phyloP scores from a whole-genome alignment of 2,329 filamentous ascomycete species.

The Neoascochyta sp. region DNA sequence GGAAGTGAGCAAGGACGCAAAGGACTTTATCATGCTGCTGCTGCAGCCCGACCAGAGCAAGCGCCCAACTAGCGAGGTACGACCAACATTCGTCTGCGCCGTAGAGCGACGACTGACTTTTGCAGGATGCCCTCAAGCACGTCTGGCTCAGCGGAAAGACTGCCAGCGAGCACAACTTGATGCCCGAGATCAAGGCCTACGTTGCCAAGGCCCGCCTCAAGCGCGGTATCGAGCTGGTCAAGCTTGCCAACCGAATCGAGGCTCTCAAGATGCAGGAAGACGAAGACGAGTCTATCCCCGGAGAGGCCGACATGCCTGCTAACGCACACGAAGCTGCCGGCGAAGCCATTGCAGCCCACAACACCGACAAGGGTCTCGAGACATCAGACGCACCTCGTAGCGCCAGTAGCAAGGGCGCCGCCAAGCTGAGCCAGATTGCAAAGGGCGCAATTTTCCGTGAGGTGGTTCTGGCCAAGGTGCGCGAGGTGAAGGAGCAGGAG shows the following conservation, averaged over 20 bases:
- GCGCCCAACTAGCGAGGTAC: constrained; percentile 72
- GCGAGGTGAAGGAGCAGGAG: constrained; percentile 85
- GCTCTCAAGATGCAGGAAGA: constrained; percentile 91
- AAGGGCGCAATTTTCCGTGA: constrained; percentile 83
- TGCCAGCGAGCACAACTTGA: constrained; percentile 91
- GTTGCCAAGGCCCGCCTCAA: constrained; percentile 87
- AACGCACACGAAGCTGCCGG: constrained; percentile 58
- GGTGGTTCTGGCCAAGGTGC: constrained; percentile 88
- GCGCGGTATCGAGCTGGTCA: constrained; percentile 93
- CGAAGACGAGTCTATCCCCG: constrained; percentile 67
- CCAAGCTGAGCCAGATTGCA: constrained; percentile 56
- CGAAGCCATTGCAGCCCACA: constrained; percentile 39
- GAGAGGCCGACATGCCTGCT: constrained; percentile 58
- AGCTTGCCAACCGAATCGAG: constrained; percentile 92
- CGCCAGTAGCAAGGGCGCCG: constrained; percentile 40
- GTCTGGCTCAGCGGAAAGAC: constrained; percentile 87
- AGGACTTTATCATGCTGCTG: constrained; percentile 83
- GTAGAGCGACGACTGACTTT: constrained; percentile 9
- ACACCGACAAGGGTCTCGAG: constrained; percentile 19
- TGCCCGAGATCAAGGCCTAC: constrained; percentile 94
- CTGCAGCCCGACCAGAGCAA: constrained; percentile 74
- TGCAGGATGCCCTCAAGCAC: constrained; percentile 71
- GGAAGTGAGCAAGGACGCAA: constrained; percentile 91
- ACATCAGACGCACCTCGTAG: constrained; percentile 6
- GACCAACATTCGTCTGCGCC: constrained; percentile 14